A percentile compares a stretch with the other conserved stretches of the same genome.
Evolutionary conservation across 1,139 yeast species (phyloP).

Genomic region (Protomyces inouyei): DNA sequence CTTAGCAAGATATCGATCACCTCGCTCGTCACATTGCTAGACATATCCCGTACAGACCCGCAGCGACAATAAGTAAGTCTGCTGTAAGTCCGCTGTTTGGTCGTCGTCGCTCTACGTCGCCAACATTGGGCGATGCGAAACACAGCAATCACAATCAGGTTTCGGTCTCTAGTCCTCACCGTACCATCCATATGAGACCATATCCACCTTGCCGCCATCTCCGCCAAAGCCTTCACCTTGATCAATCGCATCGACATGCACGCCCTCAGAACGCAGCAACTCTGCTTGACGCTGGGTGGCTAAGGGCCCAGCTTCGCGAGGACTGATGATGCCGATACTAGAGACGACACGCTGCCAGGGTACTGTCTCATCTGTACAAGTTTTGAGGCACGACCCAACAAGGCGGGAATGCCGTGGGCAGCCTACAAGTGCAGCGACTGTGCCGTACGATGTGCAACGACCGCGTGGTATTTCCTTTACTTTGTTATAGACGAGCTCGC

Average conservation of each 20-base stretch:
- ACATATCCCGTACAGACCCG: background rate
- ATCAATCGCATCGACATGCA: slow-evolving; percentile 2
- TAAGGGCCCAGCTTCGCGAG: slow-evolving; percentile 18
- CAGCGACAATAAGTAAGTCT: too few relatives aligned
- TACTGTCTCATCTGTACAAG: background rate
- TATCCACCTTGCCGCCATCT: slow-evolving; percentile 19
- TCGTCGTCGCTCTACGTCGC: background rate
- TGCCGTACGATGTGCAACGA: slow-evolving; percentile 7
- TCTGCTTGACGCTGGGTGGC: slow-evolving; percentile 17
- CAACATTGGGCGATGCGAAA: background rate
- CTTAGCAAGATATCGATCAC: slow-evolving; percentile 10
- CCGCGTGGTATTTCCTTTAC: slow-evolving; percentile 3
- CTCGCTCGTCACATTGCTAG: slow-evolving; percentile 8
- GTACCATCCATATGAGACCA: slow-evolving; percentile 17
- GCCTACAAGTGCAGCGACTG: slow-evolving; percentile 11
- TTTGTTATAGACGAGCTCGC: slow-evolving; percentile 15
- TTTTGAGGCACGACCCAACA: slow-evolving; percentile 14
- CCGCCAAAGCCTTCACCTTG: slow-evolving; percentile 14
- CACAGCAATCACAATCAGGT: background rate
- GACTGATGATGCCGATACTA: slow-evolving; percentile 16
- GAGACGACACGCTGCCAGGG: slow-evolving; percentile 23
- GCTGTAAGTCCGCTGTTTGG: too few relatives aligned
- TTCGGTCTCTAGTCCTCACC: background rate
- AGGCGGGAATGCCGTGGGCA: slow-evolving; percentile 20
- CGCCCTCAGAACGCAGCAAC: slow-evolving; percentile 7